Base-by-base conservation (phyloP, 106 monocot species). In the Allium fistulosum region DNA sequence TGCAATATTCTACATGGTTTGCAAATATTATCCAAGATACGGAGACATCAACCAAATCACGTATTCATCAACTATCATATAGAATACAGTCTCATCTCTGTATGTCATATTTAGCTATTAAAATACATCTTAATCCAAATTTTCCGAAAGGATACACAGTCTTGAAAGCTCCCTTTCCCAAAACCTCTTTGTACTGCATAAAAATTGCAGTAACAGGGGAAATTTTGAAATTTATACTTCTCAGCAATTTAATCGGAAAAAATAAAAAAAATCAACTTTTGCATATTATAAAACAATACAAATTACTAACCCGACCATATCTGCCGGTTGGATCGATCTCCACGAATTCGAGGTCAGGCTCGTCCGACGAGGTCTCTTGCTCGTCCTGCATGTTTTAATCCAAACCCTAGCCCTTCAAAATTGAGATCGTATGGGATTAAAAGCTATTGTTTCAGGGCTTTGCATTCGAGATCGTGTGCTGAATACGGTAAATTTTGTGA, bases 131-230 rank as follows among this genome's bases (percentile, higher is more conserved):
- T 9, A 13, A 59, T 59, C 17, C 9, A 59, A 59, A 4, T 59
- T 18, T 18, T 10, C n/a, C 18, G 2, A 56, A 79, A 87, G 69
- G 70, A 71, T 90, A 90, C 90, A 90, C 90, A 7, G 75, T 86
- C 68, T 90, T 90, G 65, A 74, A 84, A 15, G 90, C 86, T 13
- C 90, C 90, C 69, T 77, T 90, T 46, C 90, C 90, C 9, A 90
- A 61, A 11, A 90, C 69, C 66, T 79, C 83, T 9, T 7, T 1
- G 22, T 81, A 84, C 90, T 90, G 83, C 72, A 81, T 6, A 57
- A 16, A 11, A 16, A 57, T 57, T 57, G 16, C 11, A 57, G 11
- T 1, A 57, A 57, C 56, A 57, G 4, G 16, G 4, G 16, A 57
- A 57, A 16, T 13, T 11, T 13, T 13, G 2, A 37, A 37, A 37